A percentile compares a stretch with the other conserved stretches of the same genome.
Evolutionary conservation across 2,329 filamentous ascomycete genomes (phyloP).

Genomic region (Davidsoniella australis): DNA sequence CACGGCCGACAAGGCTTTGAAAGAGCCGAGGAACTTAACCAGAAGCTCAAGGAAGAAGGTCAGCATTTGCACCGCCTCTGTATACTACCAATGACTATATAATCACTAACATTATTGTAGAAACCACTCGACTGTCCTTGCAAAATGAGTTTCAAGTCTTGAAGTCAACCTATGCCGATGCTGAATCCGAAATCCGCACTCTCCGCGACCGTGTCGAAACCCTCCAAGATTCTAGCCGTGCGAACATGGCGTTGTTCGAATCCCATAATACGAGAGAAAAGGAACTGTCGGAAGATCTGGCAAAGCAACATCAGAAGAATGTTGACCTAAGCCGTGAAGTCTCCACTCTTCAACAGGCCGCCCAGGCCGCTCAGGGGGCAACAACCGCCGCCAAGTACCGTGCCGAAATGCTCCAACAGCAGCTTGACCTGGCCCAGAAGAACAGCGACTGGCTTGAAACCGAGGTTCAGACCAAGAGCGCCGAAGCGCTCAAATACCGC

Average conservation of each 20-base stretch:
- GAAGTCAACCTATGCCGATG: slow-evolving; percentile 57
- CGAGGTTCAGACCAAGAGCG: slow-evolving; percentile 78
- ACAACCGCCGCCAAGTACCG: slow-evolving; percentile 73
- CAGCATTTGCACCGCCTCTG: slow-evolving; percentile 16
- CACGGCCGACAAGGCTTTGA: slow-evolving; percentile 65
- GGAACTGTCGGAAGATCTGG: slow-evolving; percentile 68
- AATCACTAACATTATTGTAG: slow-evolving; percentile 27
- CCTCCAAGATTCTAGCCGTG: slow-evolving; percentile 81
- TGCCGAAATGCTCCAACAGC: slow-evolving; percentile 77
- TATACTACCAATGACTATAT: background rate
- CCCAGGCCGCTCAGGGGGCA: slow-evolving; percentile 66
- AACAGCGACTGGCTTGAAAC: slow-evolving; percentile 88
- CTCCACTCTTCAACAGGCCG: slow-evolving; percentile 61
- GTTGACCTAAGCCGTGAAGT: slow-evolving; percentile 71
- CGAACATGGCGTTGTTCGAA: slow-evolving; percentile 76
- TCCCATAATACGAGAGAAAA: slow-evolving; percentile 79
- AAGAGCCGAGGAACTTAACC: slow-evolving; percentile 69
- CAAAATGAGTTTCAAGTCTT: slow-evolving; percentile 69
- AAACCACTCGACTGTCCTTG: slow-evolving; percentile 55
- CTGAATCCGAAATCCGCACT: slow-evolving; percentile 56
- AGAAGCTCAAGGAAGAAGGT: slow-evolving; percentile 74
- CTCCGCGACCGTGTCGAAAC: slow-evolving; percentile 70
- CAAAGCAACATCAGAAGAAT: slow-evolving; percentile 76
- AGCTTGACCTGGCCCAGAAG: slow-evolving; percentile 71
- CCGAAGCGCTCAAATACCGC: slow-evolving; percentile 74